These are phyloP conservation scores for Carpinus viminea DNA, from an alignment of 306 rosid genomes.

Conservation along the genomic window DNA sequence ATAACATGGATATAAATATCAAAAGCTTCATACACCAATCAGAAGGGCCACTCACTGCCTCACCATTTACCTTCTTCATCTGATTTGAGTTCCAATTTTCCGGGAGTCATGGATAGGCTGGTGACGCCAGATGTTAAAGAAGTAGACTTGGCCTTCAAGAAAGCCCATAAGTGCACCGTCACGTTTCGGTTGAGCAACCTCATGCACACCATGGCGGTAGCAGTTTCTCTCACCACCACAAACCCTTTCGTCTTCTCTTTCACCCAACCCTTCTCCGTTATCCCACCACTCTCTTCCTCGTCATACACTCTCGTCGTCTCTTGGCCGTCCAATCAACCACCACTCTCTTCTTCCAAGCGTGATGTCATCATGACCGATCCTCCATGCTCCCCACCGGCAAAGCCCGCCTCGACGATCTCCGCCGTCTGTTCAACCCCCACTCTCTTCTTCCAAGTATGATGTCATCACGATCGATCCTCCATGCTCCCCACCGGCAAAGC, in stretches of 20 bases:
- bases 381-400: constrained; percentile 83
- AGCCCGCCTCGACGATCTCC: constrained; percentile 59
- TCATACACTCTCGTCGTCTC: constrained; percentile 53
- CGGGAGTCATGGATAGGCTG: constrained; percentile 70
- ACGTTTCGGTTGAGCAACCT: constrained; percentile 70
- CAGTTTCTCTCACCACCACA: constrained; percentile 73
- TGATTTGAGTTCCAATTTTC: background rate
- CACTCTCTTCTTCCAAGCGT: constrained; percentile 37
- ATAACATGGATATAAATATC: too few relatives aligned
- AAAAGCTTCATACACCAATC: too few relatives aligned
- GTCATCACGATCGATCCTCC: constrained; percentile 60
- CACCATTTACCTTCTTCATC: too few relatives aligned
- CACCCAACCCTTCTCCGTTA: constrained; percentile 49
- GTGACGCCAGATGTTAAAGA: constrained; percentile 77
- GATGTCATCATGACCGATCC: constrained; percentile 62
- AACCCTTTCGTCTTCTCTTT: constrained; percentile 57
- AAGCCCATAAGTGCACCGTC: constrained; percentile 57
- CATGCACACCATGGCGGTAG: constrained; percentile 97
- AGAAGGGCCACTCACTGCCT: too few relatives aligned
- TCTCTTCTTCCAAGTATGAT: constrained; percentile 41
- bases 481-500: constrained; percentile 88
- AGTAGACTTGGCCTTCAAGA: constrained; percentile 53
- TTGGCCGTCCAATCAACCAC: constrained; percentile 48
- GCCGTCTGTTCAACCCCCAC: constrained; percentile 65
- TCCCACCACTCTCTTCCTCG: constrained; percentile 71